Conservation (phyloP, 2,329 filamentous ascomycete species). For the Alternaria longipes region DNA sequence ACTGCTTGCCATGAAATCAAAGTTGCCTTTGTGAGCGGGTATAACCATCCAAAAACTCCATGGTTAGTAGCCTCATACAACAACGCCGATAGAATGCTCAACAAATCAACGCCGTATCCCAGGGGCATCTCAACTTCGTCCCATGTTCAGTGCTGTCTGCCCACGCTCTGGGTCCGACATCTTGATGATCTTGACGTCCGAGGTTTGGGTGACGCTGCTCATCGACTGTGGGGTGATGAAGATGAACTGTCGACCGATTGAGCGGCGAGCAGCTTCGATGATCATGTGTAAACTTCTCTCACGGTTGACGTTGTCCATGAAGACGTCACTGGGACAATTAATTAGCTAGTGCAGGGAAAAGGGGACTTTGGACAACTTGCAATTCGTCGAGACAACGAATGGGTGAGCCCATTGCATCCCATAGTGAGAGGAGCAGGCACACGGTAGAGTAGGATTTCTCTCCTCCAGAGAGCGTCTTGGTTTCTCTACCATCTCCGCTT, state of each 20-base stretch:
- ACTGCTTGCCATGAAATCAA: not conserved
- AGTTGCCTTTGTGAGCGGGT: constrained; percentile 28
- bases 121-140: constrained; percentile 10
- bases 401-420: constrained; percentile 98
- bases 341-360: constrained; percentile 22
- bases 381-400: constrained; percentile 97
- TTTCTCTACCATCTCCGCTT: constrained; percentile 76
- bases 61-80: not conserved
- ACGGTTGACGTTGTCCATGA: constrained; percentile 98
- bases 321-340: constrained; percentile 73
- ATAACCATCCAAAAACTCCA: constrained; percentile 26
- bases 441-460: constrained; percentile 99
- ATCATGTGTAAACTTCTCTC: constrained; percentile 94
- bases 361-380: constrained; percentile 50
- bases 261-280: constrained; percentile 82
- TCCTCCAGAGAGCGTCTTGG: constrained; percentile 92
- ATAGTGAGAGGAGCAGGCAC: constrained; percentile 88
- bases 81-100: not conserved
- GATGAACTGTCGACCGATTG: constrained; percentile 92
- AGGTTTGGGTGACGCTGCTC: constrained; percentile 51
- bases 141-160: constrained; percentile 55
- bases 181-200: constrained; percentile 83
- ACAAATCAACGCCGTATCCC: constrained; percentile 1
- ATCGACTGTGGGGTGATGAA: constrained; percentile 95
- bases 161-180: constrained; percentile 63